Percentiles rank a stretch among this genome's conserved stretches.
These are phyloP conservation scores for Wilcoxina mikolae DNA, from an alignment of 495 filamentous ascomycete species.

Conservation along the genomic window DNA sequence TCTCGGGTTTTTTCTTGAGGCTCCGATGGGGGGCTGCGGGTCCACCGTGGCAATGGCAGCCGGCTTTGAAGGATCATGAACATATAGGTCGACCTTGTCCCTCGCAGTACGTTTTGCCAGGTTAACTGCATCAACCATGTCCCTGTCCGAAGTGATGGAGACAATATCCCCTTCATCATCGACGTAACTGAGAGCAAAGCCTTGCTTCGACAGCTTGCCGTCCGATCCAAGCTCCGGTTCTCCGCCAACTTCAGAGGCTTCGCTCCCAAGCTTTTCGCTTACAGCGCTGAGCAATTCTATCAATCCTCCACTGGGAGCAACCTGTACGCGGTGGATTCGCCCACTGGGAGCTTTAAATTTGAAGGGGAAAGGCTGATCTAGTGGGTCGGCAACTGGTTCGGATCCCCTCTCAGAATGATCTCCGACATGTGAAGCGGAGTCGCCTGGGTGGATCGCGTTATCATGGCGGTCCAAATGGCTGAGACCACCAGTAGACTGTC, in stretches of 20 bases:
- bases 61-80: conserved; percentile 81
- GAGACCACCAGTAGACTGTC: conserved; percentile 48
- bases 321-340: conserved; percentile 82
- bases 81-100: conserved; percentile 94
- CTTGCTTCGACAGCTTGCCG: conserved; percentile 60
- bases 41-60: conserved; percentile 54
- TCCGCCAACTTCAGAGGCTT: conserved; percentile 76
- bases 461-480: conserved; percentile 36
- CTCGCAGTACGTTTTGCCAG: conserved; percentile 59
- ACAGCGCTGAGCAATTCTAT: conserved; percentile 66
- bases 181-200: conserved; percentile 88
- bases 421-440: conserved; percentile 88
- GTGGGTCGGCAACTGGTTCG: conserved; percentile 38
- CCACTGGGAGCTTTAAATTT: conserved; percentile 99
- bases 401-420: conserved; percentile 53
- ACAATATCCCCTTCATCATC: conserved; percentile 97
- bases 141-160: conserved; percentile 88
- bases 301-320: conserved; percentile 64
- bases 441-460: conserved; percentile 66
- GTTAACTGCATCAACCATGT: conserved; percentile 77
- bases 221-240: conserved; percentile 55
- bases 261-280: conserved; percentile 69
- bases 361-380: conserved; percentile 79
- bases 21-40: conserved; percentile 45
- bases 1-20: conserved; percentile 38